These are phyloP conservation scores for Pichia norvegensis DNA, from an alignment of 1,139 yeast genomes.

Conservation along the genomic window DNA sequence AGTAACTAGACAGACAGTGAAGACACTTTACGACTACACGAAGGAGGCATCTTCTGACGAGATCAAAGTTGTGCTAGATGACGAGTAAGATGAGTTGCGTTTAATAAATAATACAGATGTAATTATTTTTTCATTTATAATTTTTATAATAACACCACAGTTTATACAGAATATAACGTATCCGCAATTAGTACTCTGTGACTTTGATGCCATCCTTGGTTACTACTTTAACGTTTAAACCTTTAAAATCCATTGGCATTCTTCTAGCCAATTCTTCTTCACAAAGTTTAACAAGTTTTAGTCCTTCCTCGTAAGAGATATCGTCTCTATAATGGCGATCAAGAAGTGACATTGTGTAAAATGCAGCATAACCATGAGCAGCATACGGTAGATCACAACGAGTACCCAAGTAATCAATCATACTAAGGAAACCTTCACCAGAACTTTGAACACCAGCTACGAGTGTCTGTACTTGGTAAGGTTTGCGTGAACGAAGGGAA, in stretches of 20 bases:
- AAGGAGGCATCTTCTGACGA: not conserved
- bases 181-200: slow-evolving; percentile 29
- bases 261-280: slow-evolving; percentile 72
- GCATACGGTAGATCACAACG: slow-evolving; percentile 88
- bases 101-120: not conserved
- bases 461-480: slow-evolving; percentile 86
- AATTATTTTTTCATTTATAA: not conserved
- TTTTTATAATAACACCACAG: not conserved
- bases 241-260: slow-evolving; percentile 96
- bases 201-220: slow-evolving; percentile 63
- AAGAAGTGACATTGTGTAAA: slow-evolving; percentile 79
- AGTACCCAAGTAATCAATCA: slow-evolving; percentile 94
- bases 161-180: not conserved
- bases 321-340: slow-evolving; percentile 86
- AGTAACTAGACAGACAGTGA: not conserved
- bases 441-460: slow-evolving; percentile 70
- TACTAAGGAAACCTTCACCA: slow-evolving; percentile 65
- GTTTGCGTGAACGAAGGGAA: slow-evolving; percentile 82
- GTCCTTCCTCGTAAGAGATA: slow-evolving; percentile 71
- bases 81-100: not conserved
- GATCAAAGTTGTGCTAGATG: not conserved
- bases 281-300: slow-evolving; percentile 65
- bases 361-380: slow-evolving; percentile 95
- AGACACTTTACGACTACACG: not conserved
- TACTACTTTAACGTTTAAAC: slow-evolving; percentile 61